Conservation (phyloP, 179 eudicot genomes). For the Nepenthes alata region DNA sequence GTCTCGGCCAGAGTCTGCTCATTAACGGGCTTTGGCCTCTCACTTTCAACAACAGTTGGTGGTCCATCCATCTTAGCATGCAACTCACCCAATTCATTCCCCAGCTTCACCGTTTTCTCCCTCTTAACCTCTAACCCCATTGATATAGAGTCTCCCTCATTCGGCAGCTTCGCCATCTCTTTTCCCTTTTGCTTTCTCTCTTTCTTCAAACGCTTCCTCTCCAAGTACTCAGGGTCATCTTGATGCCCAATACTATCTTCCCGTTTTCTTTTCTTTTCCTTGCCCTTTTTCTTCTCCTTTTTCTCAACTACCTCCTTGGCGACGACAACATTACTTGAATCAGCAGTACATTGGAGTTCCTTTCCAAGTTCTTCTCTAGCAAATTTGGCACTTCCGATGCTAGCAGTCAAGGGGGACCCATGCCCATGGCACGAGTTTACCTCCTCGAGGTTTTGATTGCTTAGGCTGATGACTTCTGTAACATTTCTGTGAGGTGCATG, state of each 20-base stretch:
- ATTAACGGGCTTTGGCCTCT: not conserved
- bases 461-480: constrained; percentile 28
- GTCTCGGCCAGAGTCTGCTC: not conserved
- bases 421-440: constrained; percentile 80
- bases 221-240: constrained; percentile 64
- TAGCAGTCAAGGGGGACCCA: constrained; percentile 80
- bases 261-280: constrained; percentile 50
- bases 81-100: not conserved
- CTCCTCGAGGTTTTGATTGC: constrained; percentile 63
- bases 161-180: constrained; percentile 44
- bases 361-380: constrained; percentile 45
- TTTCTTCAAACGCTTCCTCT: constrained; percentile 66
- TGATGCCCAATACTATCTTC: constrained; percentile 23
- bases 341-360: constrained; percentile 93
- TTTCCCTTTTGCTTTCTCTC: constrained; percentile 73
- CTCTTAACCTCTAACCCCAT: not conserved
- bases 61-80: not conserved
- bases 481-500: constrained; percentile 58
- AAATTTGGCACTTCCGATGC: constrained; percentile 82
- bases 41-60: not conserved
- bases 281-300: constrained; percentile 29
- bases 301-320: constrained; percentile 19
- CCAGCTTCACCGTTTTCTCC: not conserved
- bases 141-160: constrained; percentile 3
- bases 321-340: constrained; percentile 49